Evolutionary conservation across 2,329 filamentous ascomycete genomes (phyloP).

Genomic region (Sclerotinia nivalis): DNA sequence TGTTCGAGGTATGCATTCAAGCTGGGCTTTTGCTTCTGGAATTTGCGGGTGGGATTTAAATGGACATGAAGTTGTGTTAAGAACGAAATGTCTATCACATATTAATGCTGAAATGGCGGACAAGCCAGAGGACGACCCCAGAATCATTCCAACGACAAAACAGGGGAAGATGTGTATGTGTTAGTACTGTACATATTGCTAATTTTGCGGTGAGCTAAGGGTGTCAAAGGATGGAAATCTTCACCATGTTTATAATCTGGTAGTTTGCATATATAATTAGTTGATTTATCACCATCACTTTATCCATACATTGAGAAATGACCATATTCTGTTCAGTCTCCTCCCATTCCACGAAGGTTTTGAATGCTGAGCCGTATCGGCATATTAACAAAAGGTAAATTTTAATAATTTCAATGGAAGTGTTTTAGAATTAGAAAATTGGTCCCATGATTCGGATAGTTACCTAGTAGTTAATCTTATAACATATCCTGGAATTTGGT

Average conservation of each 20-base stretch:
- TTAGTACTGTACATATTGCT: not conserved
- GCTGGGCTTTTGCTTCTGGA: not conserved
- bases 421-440: not conserved
- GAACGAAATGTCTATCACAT: not conserved
- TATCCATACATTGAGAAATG: not conserved
- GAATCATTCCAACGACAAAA: not conserved
- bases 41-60: no score
- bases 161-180: not conserved
- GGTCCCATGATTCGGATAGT: no score
- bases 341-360: not conserved
- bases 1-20: not conserved
- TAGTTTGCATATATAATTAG: not conserved
- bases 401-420: not conserved
- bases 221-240: not conserved
- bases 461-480: not conserved
- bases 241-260: constrained; percentile 1
- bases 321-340: no score
- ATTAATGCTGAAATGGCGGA: not conserved
- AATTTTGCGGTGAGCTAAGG: not conserved
- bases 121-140: not conserved
- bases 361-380: not conserved
- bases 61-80: not conserved
- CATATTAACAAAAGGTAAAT: not conserved
- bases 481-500: not conserved
- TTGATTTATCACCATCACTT: not conserved